These are phyloP conservation scores for Acarospora socialis DNA, from an alignment of 2,329 filamentous ascomycete genomes.

Conservation along the genomic window DNA sequence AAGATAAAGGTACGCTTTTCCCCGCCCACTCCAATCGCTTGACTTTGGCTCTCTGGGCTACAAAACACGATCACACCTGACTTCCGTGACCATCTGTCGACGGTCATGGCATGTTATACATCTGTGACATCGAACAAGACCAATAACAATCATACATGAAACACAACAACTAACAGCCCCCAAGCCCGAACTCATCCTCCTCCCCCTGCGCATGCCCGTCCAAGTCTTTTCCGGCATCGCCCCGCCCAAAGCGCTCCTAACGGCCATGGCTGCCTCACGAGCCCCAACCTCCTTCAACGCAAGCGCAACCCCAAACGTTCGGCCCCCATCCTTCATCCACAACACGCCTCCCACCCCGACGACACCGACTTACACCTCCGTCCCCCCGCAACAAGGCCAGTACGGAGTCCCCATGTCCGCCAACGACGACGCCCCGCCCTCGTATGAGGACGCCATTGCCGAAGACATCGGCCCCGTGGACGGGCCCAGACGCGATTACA, in stretches of 20 bases:
- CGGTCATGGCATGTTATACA: too few relatives aligned
- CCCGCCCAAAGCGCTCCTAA: slow-evolving; percentile 61
- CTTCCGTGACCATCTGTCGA: too few relatives aligned
- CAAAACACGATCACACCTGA: too few relatives aligned
- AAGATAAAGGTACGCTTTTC: slow-evolving; percentile 32
- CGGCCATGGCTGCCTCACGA: slow-evolving; percentile 38
- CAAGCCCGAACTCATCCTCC: slow-evolving; percentile 57
- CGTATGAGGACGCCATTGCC: slow-evolving; percentile 86
- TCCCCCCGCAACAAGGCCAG: slow-evolving; percentile 1
- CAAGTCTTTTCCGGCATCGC: slow-evolving; percentile 78
- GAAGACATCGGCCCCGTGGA: slow-evolving; percentile 61
- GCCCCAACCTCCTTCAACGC: slow-evolving; percentile 27
- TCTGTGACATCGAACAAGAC: too few relatives aligned
- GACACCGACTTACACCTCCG: slow-evolving; percentile 1
- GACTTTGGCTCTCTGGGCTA: too few relatives aligned
- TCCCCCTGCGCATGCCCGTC: slow-evolving; percentile 66
- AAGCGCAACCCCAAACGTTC: slow-evolving; percentile 10
- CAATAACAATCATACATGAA: slow-evolving; percentile 3
- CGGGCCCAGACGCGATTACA: slow-evolving; percentile 45
- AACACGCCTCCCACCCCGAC: slow-evolving; percentile 2
- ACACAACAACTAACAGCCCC: slow-evolving; percentile 12
- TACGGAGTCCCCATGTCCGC: too few relatives aligned
- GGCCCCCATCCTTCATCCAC: slow-evolving; percentile 4
- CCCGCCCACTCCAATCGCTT: background rate
- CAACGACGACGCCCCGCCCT: slow-evolving; percentile 76